phyloP scores from a whole-genome alignment of 164 flowering plant genomes.

The Dillenia turbinata region DNA sequence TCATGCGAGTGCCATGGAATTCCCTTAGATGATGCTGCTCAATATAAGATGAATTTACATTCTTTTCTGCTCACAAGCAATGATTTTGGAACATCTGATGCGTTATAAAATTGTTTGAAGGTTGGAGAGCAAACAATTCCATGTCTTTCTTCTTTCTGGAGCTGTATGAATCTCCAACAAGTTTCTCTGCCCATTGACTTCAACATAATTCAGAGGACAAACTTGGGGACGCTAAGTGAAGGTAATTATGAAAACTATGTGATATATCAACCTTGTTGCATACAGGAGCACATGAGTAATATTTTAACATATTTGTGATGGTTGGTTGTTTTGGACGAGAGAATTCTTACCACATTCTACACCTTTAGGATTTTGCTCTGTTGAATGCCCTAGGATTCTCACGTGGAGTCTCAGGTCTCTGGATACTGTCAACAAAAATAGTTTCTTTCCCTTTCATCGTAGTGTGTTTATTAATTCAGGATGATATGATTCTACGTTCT shows the following conservation, averaged over 20 bases:
- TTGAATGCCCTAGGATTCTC: no score
- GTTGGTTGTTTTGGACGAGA: no score
- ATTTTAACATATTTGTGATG: no score
- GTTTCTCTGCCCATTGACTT: conserved; percentile 50
- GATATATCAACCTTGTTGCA: no score
- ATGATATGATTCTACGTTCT: no score
- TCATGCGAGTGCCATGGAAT: conserved; percentile 80
- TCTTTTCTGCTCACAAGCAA: conserved; percentile 49
- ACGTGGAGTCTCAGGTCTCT: no score
- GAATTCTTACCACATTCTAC: no score
- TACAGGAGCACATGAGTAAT: no score
- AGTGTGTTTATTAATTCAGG: no score
- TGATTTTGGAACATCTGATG: conserved; percentile 37
- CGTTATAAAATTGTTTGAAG: conserved; percentile 51
- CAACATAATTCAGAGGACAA: conserved; percentile 60
- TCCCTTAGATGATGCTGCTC: conserved; percentile 30
- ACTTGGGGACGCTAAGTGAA: conserved; percentile 68
- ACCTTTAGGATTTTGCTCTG: no score
- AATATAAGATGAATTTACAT: conserved; percentile 15
- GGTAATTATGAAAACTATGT: conserved; percentile 27
- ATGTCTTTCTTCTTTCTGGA: conserved; percentile 50
- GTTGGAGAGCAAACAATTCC: conserved; percentile 65
- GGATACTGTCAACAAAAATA: no score
- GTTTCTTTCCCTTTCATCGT: no score
- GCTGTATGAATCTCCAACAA: conserved; percentile 31